Evolutionary conservation across 1,284 basidiomycete genomes (phyloP).

Genomic region (Puccinia novopanici): DNA sequence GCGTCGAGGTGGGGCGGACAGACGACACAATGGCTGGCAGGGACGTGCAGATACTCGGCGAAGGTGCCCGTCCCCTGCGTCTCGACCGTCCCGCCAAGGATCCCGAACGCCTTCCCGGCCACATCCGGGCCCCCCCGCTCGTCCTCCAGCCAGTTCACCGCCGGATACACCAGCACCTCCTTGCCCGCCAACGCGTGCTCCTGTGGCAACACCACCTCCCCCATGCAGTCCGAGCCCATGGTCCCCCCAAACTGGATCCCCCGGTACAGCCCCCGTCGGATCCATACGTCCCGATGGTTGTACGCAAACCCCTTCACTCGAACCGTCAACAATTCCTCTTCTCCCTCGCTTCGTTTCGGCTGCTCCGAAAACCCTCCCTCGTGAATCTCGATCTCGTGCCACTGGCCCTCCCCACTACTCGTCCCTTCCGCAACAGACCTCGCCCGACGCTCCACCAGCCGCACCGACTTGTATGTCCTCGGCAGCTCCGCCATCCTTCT

Average conservation of each 20-base stretch:
- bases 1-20: not conserved
- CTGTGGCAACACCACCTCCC: constrained; percentile 1
- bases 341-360: too few species aligned
- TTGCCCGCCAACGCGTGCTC: not conserved
- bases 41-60: constrained; percentile 28
- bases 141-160: constrained; percentile 37
- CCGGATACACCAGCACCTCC: constrained; percentile 39
- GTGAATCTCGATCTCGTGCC: too few species aligned
- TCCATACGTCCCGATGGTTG: constrained; percentile 48
- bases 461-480: too few species aligned
- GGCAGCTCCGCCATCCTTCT: too few species aligned
- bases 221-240: constrained; percentile 41
- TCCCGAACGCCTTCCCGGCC: constrained; percentile 33
- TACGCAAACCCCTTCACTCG: constrained; percentile 22
- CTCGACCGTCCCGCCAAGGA: constrained; percentile 27
- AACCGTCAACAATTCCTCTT: constrained; percentile 13
- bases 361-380: too few species aligned
- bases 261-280: constrained; percentile 27
- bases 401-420: too few species aligned
- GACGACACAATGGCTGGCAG: constrained; percentile 11
- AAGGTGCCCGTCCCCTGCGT: constrained; percentile 28
- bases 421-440: too few species aligned
- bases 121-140: constrained; percentile 39
- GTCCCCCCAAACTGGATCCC: constrained; percentile 4
- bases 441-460: too few species aligned